Base-by-base conservation (phyloP, 441 rosid species). In the Dalechampia spathulata region DNA sequence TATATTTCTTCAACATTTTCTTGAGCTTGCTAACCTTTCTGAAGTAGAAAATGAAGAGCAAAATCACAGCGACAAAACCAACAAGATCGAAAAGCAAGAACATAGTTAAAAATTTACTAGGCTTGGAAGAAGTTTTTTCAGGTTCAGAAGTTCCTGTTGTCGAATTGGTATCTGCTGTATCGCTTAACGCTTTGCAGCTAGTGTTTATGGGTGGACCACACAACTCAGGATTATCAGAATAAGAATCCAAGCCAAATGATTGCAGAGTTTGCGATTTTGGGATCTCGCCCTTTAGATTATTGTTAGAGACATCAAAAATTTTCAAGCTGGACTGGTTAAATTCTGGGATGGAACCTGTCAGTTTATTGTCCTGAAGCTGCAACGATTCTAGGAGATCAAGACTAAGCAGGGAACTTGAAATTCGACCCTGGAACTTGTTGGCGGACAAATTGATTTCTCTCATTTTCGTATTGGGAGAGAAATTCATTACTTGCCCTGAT, bases 361-460 rank as follows among this genome's bases (percentile, higher is more conserved):
- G 57, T 20, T 51, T 49, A 72, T 79, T 82, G 7, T 62, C 67
- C 53, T 79, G 79, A 58, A 82, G 79, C 71, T 55, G 62, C 54
- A 75, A 47, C 5, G 81, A 75, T 48, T 56, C 67, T 58, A 77
- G 21, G 21, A 39, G 39, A 25, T 55, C 14, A 22, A 76, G 74
- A 56, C 25, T 25, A 34, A 21, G 28, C 12, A 75, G 58, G 0
- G 79, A 72, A 26, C 15, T 17, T 0, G 72, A 55, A 52, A 78
- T 71, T n/a, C 40, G 41, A 2, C 84, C 87, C 0, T 27, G 48
- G 10, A 78, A 60, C 52, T 23, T 51, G 67, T 81, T 81, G 11
- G 49, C 57, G 0, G 80, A 78, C 51, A 82, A 69, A 61, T 75
- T 66, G 17, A 82, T 40, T 14, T 22, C 44, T 41, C 52, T 48